Percentiles rank a stretch among this genome's conserved stretches.
Conservation (phyloP, 495 filamentous ascomycete species). For the Staphylotrichum longicolle region DNA sequence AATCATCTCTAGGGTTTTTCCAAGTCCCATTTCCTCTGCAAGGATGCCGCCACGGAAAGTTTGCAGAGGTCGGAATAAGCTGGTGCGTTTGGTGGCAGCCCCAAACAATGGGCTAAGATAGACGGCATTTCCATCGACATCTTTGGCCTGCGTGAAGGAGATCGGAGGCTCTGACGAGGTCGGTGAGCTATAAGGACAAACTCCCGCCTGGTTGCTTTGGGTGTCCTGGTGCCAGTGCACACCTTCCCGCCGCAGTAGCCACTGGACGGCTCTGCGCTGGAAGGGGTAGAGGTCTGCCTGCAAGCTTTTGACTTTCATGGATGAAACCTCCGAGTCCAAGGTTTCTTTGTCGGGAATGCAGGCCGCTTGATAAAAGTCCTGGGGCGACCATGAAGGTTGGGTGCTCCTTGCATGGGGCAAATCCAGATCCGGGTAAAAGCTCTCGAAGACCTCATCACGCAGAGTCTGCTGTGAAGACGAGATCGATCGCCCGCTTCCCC, state of each 20-base stretch:
- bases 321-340: conserved; percentile 22
- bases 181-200: conserved; percentile 18
- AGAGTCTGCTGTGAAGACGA: conserved; percentile 23
- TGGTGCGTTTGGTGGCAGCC: conserved; percentile 54
- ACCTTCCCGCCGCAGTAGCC: conserved; percentile 47
- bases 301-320: conserved; percentile 32
- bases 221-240: conserved; percentile 32
- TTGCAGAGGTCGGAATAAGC: conserved; percentile 44
- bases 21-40: conserved; percentile 95
- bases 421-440: conserved; percentile 30
- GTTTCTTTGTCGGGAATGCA: conserved; percentile 34
- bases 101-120: conserved; percentile 64
- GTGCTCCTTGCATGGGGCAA: neutral
- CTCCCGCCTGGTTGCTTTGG: conserved; percentile 11
- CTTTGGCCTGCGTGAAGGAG: conserved; percentile 25
- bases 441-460: conserved; percentile 24
- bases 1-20: conserved; percentile 90
- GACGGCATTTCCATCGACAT: conserved; percentile 34
- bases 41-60: conserved; percentile 65
- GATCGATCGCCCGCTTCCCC: conserved; percentile 16
- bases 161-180: conserved; percentile 13
- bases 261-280: conserved; percentile 45
- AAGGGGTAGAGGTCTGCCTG: conserved; percentile 44
- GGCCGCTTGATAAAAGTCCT: conserved; percentile 48
- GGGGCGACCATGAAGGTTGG: conserved; percentile 32